Evolutionary conservation across 2,329 filamentous ascomycete species (phyloP).

Genomic region (Spiromastix sp.): DNA sequence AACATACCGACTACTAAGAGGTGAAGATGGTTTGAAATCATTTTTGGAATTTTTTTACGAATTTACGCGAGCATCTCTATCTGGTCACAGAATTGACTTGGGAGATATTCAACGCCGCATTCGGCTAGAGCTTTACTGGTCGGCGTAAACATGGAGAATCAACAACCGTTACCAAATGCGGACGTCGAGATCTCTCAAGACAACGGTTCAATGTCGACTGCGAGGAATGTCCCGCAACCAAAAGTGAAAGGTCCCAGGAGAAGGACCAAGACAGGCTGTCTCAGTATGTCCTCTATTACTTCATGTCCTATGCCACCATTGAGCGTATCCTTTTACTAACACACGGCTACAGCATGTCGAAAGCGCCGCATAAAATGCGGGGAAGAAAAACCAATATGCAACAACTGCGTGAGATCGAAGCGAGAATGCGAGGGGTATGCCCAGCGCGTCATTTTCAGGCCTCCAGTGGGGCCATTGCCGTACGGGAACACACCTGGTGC

Average conservation of each 20-base stretch:
- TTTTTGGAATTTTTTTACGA: too few species aligned
- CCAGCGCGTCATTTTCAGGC: constrained; percentile 32
- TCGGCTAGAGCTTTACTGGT: too few species aligned
- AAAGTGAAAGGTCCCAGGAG: constrained; percentile 39
- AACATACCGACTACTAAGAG: too few species aligned
- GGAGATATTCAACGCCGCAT: too few species aligned
- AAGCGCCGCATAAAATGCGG: constrained; percentile 96
- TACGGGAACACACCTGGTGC: too few species aligned
- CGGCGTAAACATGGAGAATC: too few species aligned
- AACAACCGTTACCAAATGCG: too few species aligned
- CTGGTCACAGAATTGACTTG: too few species aligned
- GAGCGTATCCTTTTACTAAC: constrained; percentile 4
- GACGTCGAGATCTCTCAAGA: too few species aligned
- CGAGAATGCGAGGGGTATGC: constrained; percentile 35
- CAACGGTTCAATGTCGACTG: too few species aligned
- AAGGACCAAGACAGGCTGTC: constrained; percentile 83
- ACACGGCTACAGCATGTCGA: constrained; percentile 58
- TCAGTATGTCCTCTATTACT: constrained; percentile 52
- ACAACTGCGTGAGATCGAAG: constrained; percentile 38
- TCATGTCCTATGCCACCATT: background rate
- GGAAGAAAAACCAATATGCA: constrained; percentile 53
- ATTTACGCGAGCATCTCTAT: too few species aligned
- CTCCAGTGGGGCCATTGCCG: constrained; percentile 25
- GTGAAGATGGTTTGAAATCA: too few species aligned
- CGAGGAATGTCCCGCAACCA: constrained; percentile 14